phyloP scores from a whole-genome alignment of 805 yeast species.

The Groenewaldozyma salmanticensis region DNA sequence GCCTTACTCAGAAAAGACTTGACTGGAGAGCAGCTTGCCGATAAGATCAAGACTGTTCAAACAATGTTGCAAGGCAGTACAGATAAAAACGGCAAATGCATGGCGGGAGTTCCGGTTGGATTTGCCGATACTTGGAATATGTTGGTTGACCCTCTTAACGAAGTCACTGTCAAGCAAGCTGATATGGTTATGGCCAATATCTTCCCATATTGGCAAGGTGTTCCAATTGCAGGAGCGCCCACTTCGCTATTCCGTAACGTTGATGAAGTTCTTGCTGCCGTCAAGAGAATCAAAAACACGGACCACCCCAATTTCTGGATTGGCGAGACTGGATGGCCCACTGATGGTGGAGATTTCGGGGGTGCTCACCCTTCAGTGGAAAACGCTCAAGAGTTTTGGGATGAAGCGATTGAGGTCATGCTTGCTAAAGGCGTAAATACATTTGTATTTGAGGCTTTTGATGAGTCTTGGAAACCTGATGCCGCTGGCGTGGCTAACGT shows the following conservation, averaged over 20 bases:
- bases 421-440: slow-evolving; percentile 87
- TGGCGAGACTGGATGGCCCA: slow-evolving; percentile 98
- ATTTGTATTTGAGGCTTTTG: slow-evolving; percentile 87
- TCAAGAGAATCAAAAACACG: slow-evolving; percentile 77
- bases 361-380: slow-evolving; percentile 53
- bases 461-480: slow-evolving; percentile 93
- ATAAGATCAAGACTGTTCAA: slow-evolving; percentile 47
- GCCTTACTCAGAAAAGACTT: slow-evolving; percentile 86
- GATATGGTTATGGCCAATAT: slow-evolving; percentile 91
- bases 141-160: slow-evolving; percentile 66
- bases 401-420: slow-evolving; percentile 80
- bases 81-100: slow-evolving; percentile 77
- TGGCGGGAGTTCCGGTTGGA: slow-evolving; percentile 67
- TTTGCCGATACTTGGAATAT: slow-evolving; percentile 95
- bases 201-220: slow-evolving; percentile 99
- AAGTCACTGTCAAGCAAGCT: slow-evolving; percentile 65
- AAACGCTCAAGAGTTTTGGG: slow-evolving; percentile 78
- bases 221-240: slow-evolving; percentile 69
- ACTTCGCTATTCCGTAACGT: slow-evolving; percentile 93
- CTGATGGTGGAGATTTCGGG: slow-evolving; percentile 69
- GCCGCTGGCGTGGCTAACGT: slow-evolving; percentile 71
- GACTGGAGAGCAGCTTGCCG: slow-evolving; percentile 65
- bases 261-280: slow-evolving; percentile 89
- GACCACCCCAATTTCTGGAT: slow-evolving; percentile 59
- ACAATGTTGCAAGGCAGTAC: slow-evolving; percentile 46